Percentiles rank a stretch among this genome's conserved stretches.
Conservation (phyloP, 257 asterid genomes). For the Primulina huaijiensis region DNA sequence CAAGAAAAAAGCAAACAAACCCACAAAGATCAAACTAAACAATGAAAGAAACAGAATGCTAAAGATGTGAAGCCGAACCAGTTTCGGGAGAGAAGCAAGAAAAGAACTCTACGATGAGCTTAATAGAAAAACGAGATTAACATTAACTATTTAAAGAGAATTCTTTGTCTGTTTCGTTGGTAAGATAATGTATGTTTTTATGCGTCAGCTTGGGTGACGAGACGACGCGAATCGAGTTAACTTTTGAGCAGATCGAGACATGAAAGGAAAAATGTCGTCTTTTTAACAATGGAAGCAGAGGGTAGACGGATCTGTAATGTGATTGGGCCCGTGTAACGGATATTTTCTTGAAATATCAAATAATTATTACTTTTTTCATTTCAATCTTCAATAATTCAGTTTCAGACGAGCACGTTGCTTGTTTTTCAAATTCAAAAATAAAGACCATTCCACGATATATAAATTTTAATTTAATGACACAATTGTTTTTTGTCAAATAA, state of each 20-base stretch:
- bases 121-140: neutral
- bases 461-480: neutral
- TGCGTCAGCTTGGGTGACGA: neutral
- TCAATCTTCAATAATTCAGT: neutral
- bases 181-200: too few relatives aligned
- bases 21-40: neutral
- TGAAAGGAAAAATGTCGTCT: neutral
- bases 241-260: neutral
- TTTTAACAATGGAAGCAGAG: neutral
- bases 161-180: neutral
- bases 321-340: neutral
- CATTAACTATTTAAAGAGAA: neutral
- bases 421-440: neutral
- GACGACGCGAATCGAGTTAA: neutral
- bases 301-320: neutral
- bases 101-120: neutral
- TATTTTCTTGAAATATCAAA: neutral
- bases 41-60: neutral
- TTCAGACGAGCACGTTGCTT: neutral
- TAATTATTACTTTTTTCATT: too few relatives aligned
- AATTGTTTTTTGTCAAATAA: neutral
- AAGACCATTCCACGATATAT: neutral
- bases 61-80: neutral
- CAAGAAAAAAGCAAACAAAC: neutral
- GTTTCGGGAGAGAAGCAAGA: slow-evolving; percentile 1